phyloP scores from a whole-genome alignment of 2,329 filamentous ascomycete genomes.

The Fusarium abutilonis region DNA sequence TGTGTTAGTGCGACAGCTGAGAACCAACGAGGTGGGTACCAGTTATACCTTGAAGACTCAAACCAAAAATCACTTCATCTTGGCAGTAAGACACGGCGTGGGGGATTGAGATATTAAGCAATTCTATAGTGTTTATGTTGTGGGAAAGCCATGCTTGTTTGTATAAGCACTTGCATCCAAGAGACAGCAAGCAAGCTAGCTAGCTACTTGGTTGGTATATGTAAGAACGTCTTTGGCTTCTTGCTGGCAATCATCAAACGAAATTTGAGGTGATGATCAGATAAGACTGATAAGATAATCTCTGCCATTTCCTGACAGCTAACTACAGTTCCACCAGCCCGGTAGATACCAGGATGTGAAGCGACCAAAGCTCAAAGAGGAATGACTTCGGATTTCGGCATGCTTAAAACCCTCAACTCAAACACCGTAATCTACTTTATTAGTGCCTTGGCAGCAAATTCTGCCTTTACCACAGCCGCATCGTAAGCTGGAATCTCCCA shows the following conservation, averaged over 20 bases:
- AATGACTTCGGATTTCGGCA: background rate
- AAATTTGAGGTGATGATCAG: too few species aligned
- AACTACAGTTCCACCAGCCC: conserved; percentile 5
- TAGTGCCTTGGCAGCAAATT: conserved; percentile 19
- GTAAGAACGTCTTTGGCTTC: too few species aligned
- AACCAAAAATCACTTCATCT: background rate
- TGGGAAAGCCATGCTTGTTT: too few species aligned
- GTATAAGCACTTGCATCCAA: too few species aligned
- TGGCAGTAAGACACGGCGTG: background rate
- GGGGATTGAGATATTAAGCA: background rate
- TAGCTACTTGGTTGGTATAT: too few species aligned
- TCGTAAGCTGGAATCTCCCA: too few species aligned
- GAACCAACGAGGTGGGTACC: background rate
- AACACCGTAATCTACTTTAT: conserved; percentile 6
- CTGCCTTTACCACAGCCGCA: background rate
- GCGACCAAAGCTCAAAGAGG: conserved; percentile 2
- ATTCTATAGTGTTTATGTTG: background rate
- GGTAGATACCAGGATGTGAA: background rate
- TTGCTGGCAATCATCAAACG: too few species aligned
- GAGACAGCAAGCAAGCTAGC: too few species aligned
- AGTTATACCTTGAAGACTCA: background rate
- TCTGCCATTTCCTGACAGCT: background rate
- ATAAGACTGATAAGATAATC: conserved; percentile 38
- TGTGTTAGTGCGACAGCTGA: background rate
- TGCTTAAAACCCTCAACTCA: background rate